Percentiles rank a stretch among this genome's conserved stretches.
These are phyloP conservation scores for Suillus tomentosus DNA, from an alignment of 768 basidiomycete genomes.

Conservation along the genomic window DNA sequence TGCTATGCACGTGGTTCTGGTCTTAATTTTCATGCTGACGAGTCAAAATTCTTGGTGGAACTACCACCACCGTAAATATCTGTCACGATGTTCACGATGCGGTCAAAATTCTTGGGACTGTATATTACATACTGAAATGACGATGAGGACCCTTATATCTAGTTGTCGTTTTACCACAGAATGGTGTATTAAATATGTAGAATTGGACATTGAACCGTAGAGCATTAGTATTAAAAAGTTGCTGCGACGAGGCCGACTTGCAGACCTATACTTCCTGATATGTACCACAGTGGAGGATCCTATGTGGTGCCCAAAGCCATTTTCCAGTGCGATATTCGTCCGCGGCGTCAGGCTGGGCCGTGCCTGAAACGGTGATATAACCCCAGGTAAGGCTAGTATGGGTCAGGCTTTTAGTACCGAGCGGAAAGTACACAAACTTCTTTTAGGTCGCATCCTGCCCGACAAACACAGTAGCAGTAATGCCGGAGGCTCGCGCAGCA, in stretches of 20 bases:
- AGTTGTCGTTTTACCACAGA: too few species aligned
- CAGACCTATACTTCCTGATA: too few species aligned
- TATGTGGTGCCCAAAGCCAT: background rate
- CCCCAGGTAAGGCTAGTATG: background rate
- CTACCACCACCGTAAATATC: background rate
- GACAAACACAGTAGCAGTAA: background rate
- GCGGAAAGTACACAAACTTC: background rate
- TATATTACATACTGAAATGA: background rate
- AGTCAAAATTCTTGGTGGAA: background rate
- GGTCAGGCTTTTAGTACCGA: background rate
- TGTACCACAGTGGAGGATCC: too few species aligned
- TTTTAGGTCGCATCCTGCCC: background rate
- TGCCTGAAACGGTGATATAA: too few species aligned
- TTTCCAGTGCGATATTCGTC: background rate
- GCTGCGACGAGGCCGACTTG: background rate
- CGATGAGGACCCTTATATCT: background rate
- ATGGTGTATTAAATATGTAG: too few species aligned
- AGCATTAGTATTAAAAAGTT: background rate
- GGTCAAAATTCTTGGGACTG: background rate
- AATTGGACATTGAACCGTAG: too few species aligned
- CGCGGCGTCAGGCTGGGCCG: background rate
- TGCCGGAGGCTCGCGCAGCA: background rate
- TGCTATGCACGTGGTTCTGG: slow-evolving; percentile 3
- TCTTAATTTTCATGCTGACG: background rate
- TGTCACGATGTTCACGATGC: background rate